Base-by-base conservation (phyloP, 2,329 filamentous ascomycete genomes). In the Penicillium oxalicum region DNA sequence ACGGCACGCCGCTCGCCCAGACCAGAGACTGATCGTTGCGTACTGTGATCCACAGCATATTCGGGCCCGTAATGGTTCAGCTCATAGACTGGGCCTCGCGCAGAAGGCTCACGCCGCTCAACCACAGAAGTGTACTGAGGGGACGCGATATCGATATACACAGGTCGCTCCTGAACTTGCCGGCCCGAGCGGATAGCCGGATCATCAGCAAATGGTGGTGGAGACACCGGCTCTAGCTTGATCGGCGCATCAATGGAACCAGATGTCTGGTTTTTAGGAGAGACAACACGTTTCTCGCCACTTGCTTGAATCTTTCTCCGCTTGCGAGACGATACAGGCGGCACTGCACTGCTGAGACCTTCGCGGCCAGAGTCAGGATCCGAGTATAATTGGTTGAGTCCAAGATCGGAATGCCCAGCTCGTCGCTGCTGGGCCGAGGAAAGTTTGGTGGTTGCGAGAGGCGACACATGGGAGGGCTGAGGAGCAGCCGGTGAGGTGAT, bases 401-500 rank as follows among this genome's bases (percentile, higher is more conserved):
- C 58, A 47, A 63, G 63, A 40, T 69, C 74, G 53, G 67, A 67
- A 25, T 70, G 66, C 38, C 63, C 72, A 69, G 58, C 78, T 72
- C 70, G 84, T 63, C 54, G 78, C 73, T 65, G 86, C 77, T 54
- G 81, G 56, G 77, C 61, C 43, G 71, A 66, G 51, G 76, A 70
- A 45, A 72, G 68, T 62, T 79, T 80, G 47, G 75, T 66, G 39
- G 74, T 71, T 48, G 79, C 75, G 52, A 82, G 67, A 40, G 79
- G 78, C 26, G 80, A 80, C 25, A 82, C 82, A 62, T 87, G 84
- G 42, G 83, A 82, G 45, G 88, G 86, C 61, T 88, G 87, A 26
- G 88, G 87, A 44, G 87, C 87, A 62, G 85, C 72, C 37, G 85
- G 86, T 33, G 83, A 84, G 44, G 83, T 80, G 60, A 91, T 84